These are phyloP conservation scores for Solanum hybrid DNA, from an alignment of 305 asterid genomes.

Conservation along the genomic window DNA sequence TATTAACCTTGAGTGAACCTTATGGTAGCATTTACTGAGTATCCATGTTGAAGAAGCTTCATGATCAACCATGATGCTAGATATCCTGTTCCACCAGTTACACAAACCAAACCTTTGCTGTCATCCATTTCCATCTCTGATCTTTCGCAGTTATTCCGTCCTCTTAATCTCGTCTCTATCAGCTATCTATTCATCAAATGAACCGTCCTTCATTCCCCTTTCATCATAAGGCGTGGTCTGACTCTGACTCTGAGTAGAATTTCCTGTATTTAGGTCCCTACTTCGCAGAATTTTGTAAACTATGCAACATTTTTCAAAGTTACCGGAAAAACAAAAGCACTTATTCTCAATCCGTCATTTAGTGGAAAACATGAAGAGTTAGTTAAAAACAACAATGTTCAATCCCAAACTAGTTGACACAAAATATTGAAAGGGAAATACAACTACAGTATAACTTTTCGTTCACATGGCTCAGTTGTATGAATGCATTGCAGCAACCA, in stretches of 20 bases:
- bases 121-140: background rate
- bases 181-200: background rate
- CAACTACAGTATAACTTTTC: background rate
- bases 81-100: slow-evolving; percentile 64
- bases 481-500: background rate
- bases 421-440: background rate
- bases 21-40: background rate
- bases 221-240: background rate
- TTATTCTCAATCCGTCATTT: background rate
- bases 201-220: background rate
- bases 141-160: background rate
- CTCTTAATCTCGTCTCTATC: background rate
- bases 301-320: background rate
- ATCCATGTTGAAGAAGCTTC: slow-evolving; percentile 23
- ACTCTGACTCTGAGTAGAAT: background rate
- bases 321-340: background rate
- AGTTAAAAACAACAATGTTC: background rate
- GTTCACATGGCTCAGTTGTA: background rate
- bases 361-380: background rate
- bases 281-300: background rate
- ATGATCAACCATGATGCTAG: slow-evolving; percentile 52
- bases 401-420: background rate
- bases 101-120: slow-evolving; percentile 38
- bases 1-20: slow-evolving; percentile 12
- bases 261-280: background rate